Evolutionary conservation across 2,329 filamentous ascomycete genomes (phyloP).

Genomic region (Xenosphaeropsis pyriputrescens): DNA sequence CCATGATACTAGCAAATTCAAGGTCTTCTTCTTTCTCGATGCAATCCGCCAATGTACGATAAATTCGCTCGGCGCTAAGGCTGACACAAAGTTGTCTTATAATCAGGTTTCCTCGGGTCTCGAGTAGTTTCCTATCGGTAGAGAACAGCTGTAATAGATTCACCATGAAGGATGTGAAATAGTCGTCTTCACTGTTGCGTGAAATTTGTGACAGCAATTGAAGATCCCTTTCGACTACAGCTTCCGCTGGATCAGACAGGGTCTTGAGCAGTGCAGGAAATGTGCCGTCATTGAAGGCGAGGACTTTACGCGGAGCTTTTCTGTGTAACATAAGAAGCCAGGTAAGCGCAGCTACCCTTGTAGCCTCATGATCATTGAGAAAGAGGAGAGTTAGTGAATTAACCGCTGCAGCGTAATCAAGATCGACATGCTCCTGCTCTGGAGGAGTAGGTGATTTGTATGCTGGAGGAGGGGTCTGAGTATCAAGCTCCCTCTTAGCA

Average conservation of each 20-base stretch:
- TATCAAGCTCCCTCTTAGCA: slow-evolving; percentile 37
- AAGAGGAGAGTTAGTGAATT: slow-evolving; percentile 88
- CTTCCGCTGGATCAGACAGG: slow-evolving; percentile 85
- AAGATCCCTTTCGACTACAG: slow-evolving; percentile 87
- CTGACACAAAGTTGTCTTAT: slow-evolving; percentile 90
- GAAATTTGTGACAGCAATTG: slow-evolving; percentile 93
- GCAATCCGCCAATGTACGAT: slow-evolving; percentile 87
- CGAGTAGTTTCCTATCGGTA: slow-evolving; percentile 79
- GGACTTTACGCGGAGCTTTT: slow-evolving; percentile 83
- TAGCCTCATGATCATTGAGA: slow-evolving; percentile 92
- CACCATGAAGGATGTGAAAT: slow-evolving; percentile 97
- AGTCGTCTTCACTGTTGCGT: slow-evolving; percentile 89
- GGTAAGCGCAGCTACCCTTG: slow-evolving; percentile 79
- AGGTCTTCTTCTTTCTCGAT: slow-evolving; percentile 97
- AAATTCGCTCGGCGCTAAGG: slow-evolving; percentile 87
- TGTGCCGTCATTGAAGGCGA: slow-evolving; percentile 93
- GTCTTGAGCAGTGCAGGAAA: slow-evolving; percentile 95
- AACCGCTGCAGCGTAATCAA: slow-evolving; percentile 94
- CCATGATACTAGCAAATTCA: slow-evolving; percentile 98
- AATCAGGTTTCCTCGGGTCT: slow-evolving; percentile 88
- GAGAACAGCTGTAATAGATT: slow-evolving; percentile 90
- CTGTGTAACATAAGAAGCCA: slow-evolving; percentile 98
- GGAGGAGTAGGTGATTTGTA: slow-evolving; percentile 12
- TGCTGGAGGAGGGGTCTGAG: slow-evolving; percentile 28
- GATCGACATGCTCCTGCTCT: slow-evolving; percentile 44